Base-by-base conservation (phyloP, 495 filamentous ascomycete species). In the Astrothelium macrocarpum region DNA sequence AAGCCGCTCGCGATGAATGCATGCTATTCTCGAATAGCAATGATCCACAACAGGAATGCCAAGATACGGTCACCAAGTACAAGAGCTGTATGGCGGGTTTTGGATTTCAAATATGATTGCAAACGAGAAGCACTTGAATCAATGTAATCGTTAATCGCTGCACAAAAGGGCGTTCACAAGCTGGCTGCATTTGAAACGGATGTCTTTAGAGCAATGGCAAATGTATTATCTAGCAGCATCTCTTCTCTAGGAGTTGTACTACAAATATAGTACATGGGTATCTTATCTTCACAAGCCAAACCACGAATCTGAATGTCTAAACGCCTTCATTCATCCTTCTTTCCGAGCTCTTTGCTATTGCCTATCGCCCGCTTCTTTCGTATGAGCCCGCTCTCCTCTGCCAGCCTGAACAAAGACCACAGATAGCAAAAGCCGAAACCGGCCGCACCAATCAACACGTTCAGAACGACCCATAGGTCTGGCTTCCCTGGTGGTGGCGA, bases 21-120 rank as follows among this genome's bases (percentile, higher is more conserved):
- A 97, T 98, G 93, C 88, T 98, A 20, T 96, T 97, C 77, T 91
- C 88, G 62, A 90, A 84, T 66, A 79, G 84, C 66, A 82, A 84
- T 63, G 85, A 95, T 71, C 87, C 91, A 32, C 82, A 90, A 70
- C 73, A 80, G 67, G 90, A 92, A 66, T 98, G 94, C 79, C 79
- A 85, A 73, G 80, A 86, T 16, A 83, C 86, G 62, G 88, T 98
- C 66, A 85, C 91, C 16, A 83, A 86, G 69, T 98, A 98, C 78
- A 85, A 87, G 82, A 84, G 76, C 61, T 98, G 94, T 73, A 98
- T 98, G 94, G 85, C 84, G 43, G 88, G 91, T 23, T 97, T 87
- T 72, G 94, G 94, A 36, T 98, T 97, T 80, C 86, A 89, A 88
- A 67, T 87, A 31, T 32, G 36, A 32, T 16, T 2, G 29, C 14